Evolutionary conservation across 768 basidiomycete genomes (phyloP), one percentile per base, ranked within the genome.

Genomic region (Russula brevipes): DNA sequence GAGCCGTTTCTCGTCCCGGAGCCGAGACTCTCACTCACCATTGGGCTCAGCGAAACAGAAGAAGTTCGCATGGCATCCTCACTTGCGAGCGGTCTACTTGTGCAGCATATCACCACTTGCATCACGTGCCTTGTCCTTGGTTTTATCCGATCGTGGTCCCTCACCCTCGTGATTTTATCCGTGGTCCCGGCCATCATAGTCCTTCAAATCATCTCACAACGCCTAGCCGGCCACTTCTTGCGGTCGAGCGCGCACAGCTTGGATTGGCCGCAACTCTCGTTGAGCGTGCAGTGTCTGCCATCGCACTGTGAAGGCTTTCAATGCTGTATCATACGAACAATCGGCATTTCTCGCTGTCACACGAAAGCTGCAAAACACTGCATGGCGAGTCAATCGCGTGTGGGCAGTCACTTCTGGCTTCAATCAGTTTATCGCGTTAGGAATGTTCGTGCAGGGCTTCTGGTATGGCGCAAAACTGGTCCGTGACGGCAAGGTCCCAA

Each of bases 401-500:
- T 98, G 94, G 94, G 91, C 88, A 2, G 35, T 85, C 41, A 85
- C 86, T 4, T 75, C 80, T 1, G 88, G 83, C 19, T 63, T 87
- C 14, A 82, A 82, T 3, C 91, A 94, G 69, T 95, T 97, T 71
- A 80, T 89, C 61, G 83, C 89, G 69, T 87, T 94, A 81, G 82
- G 83, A 33, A 95, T 97, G 86, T 99, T 98, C 75, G 93, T 98
- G 8, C 88, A 94, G 70, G 94, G 88, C 0, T 98, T 98, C 75
- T 98, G 96, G 94, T 98, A 88, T 70, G 96, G 95, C 12, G 82
- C 88, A 2, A 87, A 89, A 71, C 81, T 97, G 56, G 93, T 99
- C n/a, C 76, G 85, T n/a, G 80, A 86, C 12, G 89, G 88, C 16
- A 83, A 79, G 65, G 80, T 84, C 57, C 76, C 76, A 4, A 77